Evolutionary conservation across 2,329 filamentous ascomycete genomes (phyloP).

Genomic region (Periconia digitata): DNA sequence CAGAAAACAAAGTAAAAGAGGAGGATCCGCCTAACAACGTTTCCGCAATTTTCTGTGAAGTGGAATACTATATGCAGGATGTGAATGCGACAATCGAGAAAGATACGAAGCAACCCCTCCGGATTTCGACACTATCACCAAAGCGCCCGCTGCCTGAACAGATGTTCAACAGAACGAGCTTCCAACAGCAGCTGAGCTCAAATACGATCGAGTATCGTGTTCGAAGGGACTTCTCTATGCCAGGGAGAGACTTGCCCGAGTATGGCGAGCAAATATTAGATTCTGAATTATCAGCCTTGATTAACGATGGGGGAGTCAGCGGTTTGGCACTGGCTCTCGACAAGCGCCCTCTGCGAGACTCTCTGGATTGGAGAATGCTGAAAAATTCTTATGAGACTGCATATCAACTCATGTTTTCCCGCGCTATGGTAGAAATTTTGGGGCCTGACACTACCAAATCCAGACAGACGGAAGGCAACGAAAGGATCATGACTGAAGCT

Average conservation of each 20-base stretch:
- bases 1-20: constrained; percentile 10
- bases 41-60: constrained; percentile 24
- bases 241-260: neutral
- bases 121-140: constrained; percentile 18
- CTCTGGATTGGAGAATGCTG: constrained; percentile 38
- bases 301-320: constrained; percentile 30
- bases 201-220: no score
- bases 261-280: constrained; percentile 12
- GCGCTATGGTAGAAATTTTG: constrained; percentile 38
- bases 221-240: neutral
- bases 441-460: constrained; percentile 6
- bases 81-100: constrained; percentile 46
- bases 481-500: constrained; percentile 27
- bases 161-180: constrained; percentile 42
- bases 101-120: neutral
- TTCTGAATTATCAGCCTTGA: constrained; percentile 13
- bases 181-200: constrained; percentile 41
- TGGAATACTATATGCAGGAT: constrained; percentile 49
- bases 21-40: constrained; percentile 19
- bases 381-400: constrained; percentile 41
- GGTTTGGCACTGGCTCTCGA: constrained; percentile 41
- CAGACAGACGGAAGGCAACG: constrained; percentile 13
- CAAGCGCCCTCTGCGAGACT: constrained; percentile 27
- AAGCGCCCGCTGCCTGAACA: constrained; percentile 23
- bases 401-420: constrained; percentile 48